Evolutionary conservation across 768 basidiomycete genomes (phyloP), one percentile per base, ranked within the genome.

Genomic region (Lentinula raphanica): DNA sequence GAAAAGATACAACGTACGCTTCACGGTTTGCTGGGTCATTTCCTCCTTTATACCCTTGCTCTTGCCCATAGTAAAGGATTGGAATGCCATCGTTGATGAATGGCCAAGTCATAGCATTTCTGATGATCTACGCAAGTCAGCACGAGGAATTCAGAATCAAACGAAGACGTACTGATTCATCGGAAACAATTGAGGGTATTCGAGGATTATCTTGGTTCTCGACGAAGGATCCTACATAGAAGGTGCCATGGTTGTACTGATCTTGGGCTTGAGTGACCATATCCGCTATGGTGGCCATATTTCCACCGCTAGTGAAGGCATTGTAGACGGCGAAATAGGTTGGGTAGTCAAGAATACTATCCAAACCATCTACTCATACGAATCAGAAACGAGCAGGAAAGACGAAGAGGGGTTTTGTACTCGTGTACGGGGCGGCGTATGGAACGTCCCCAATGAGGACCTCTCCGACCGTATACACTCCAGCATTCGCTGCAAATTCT

Each of bases 391-490:
- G n/a, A 32, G 28, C 32, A 0, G 19, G 19, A 28, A 12, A 49
- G 9, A 5, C 7, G 31, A 36, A 51, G 25, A 32, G 17, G 11
- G 32, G n/a, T 13, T n/a, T n/a, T n/a, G n/a, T 67, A 48, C 36
- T 11, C 50, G 71, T 85, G 78, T 70, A 79, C 73, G 57, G 66
- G 17, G 50, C 78, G 59, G 60, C 73, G 71, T 74, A 71, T 49
- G 60, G 58, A 23, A 62, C 58, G 46, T 66, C 59, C 36, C 60
- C 60, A 31, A 57, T 59, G 15, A 65, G 63, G 28, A 73, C 66
- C 71, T 91, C 88, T 46, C 89, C 90, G 15, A 89, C 80, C 53
- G 86, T 84, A 71, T 83, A 90, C 1, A 89, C 84, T 5, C 83
- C 87, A 0, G 87, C 85, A 5, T 79, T 75, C 51, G 70, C 67